Evolutionary conservation across 73 alveolate genomes (phyloP), one percentile per base, ranked within the genome.

Genomic region (Paramecium octaurelia): DNA sequence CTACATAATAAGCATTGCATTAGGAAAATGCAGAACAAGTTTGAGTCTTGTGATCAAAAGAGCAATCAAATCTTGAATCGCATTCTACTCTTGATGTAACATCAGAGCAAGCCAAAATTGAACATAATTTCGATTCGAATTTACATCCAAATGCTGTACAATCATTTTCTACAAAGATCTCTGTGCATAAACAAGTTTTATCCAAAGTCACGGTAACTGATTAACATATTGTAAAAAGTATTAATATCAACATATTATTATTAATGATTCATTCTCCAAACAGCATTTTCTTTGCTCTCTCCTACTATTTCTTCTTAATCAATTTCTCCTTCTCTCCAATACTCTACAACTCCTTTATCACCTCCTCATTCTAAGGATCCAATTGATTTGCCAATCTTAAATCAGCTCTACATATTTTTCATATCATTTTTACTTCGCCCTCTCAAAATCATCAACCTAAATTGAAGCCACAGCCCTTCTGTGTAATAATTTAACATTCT

Each of bases 381-480:
- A 80, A 42, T 44, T 44, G 14, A 20, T 31, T 21, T 11, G 76
- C 91, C 24, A 14, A 27, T 43, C 20, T 44, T 24, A 80, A 80
- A 46, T 80, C 91, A 31, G 1, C 88, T 75, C 36, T 3, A 44
- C 43, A 14, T 44, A 48, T 48, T 14, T 12, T 9, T 12, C 6
- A 29, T 18, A 42, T 1, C 7, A 35, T 75, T 75, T 75, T 75
- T 75, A 75, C 88, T 48, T 80, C 3, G 91, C 91, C 6, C 57
- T 44, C 10, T 80, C 91, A 43, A 80, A 80, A 31, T 80, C 91
- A 21, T 23, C 73, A 3, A 80, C 12, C 24, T 80, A 59, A 44
- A 80, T 80, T 4, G 46, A 44, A 38, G 91, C 91, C 6, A 80
- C 91, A 10, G 91, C 91, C 20, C 91, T 42, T 80, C 91, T 43